Evolutionary conservation across 2,329 filamentous ascomycete genomes (phyloP).

Genomic region (Chalara sp.): DNA sequence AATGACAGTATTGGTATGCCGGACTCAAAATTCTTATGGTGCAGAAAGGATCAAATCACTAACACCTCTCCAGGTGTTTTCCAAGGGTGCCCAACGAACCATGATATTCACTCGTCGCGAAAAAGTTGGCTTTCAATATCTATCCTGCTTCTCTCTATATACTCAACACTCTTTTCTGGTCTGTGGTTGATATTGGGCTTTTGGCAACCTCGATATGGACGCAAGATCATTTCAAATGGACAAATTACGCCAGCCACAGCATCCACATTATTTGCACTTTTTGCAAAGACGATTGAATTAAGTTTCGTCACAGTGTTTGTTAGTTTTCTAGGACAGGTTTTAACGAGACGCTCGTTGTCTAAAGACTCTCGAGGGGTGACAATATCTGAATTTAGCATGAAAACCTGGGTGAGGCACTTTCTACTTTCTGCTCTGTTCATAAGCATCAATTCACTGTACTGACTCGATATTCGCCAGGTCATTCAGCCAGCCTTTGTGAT

Average conservation of each 20-base stretch:
- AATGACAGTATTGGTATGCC: too few relatives aligned
- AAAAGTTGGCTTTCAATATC: slow-evolving; percentile 41
- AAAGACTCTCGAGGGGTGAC: slow-evolving; percentile 58
- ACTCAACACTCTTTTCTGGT: slow-evolving; percentile 57
- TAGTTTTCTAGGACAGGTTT: slow-evolving; percentile 64
- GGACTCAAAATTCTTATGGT: too few relatives aligned
- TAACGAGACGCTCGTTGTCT: slow-evolving; percentile 62
- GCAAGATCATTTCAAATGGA: slow-evolving; percentile 44
- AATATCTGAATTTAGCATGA: slow-evolving; percentile 72
- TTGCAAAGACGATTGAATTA: slow-evolving; percentile 72
- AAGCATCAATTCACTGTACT: slow-evolving; percentile 36
- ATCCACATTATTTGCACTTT: slow-evolving; percentile 57
- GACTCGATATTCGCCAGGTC: slow-evolving; percentile 61
- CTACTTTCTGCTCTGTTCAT: not conserved
- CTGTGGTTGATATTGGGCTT: slow-evolving; percentile 61
- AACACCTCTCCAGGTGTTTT: not conserved
- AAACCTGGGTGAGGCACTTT: slow-evolving; percentile 52
- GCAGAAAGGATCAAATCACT: too few relatives aligned
- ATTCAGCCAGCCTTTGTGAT: slow-evolving; percentile 67
- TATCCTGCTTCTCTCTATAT: slow-evolving; percentile 45
- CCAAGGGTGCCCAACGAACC: not conserved
- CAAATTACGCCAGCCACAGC: slow-evolving; percentile 55
- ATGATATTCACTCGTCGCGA: not conserved
- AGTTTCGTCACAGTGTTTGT: slow-evolving; percentile 74
- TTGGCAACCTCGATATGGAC: slow-evolving; percentile 55